Evolutionary conservation across 73 alveolate species (phyloP).

Genomic region (Blepharisma japonicum): DNA sequence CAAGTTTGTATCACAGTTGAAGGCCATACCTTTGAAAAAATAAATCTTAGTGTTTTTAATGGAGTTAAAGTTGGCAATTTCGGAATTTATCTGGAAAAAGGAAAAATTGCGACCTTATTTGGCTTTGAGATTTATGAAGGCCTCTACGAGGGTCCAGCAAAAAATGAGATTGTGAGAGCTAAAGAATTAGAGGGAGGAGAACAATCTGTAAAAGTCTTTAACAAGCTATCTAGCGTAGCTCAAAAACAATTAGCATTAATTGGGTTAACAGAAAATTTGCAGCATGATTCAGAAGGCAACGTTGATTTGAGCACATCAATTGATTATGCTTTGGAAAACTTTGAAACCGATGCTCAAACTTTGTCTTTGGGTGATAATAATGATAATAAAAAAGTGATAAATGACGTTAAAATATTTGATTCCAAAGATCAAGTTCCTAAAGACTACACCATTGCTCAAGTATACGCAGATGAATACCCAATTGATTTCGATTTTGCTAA

Average conservation of each 20-base stretch:
- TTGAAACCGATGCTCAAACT: too few relatives aligned
- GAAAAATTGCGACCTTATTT: neutral
- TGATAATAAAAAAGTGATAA: too few relatives aligned
- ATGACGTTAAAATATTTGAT: too few relatives aligned
- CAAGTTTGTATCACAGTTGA: too few relatives aligned
- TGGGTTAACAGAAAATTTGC: neutral
- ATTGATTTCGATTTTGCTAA: too few relatives aligned
- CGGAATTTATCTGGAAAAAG: neutral
- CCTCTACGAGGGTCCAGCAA: too few relatives aligned
- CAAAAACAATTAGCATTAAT: neutral
- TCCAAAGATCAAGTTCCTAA: too few relatives aligned
- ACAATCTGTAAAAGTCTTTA: neutral
- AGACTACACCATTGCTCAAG: too few relatives aligned
- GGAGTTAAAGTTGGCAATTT: neutral
- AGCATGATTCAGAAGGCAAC: neutral
- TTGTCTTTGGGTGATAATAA: too few relatives aligned
- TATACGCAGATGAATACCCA: too few relatives aligned
- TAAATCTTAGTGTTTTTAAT: neutral
- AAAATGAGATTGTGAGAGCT: neutral
- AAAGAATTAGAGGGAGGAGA: slow-evolving; percentile 6
- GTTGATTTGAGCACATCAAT: neutral
- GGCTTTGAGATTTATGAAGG: slow-evolving; percentile 4
- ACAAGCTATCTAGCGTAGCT: neutral
- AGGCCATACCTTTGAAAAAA: too few relatives aligned
- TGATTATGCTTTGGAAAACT: neutral